Base-by-base conservation (phyloP, 805 yeast genomes). In the Cyberlindnera mycetangii region DNA sequence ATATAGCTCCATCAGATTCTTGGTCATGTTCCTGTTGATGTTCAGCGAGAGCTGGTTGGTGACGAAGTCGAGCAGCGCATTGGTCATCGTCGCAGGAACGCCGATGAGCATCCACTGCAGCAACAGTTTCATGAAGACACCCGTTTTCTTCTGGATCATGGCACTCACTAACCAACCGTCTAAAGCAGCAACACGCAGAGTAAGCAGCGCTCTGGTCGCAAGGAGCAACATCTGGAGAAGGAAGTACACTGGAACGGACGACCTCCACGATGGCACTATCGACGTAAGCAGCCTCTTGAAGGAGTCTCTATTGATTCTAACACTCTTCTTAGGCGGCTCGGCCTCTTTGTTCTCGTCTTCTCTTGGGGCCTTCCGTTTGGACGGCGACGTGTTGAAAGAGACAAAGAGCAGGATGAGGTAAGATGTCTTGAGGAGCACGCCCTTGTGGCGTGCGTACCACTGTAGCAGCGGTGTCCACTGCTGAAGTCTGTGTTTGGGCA, bases 111-210 rank as follows among this genome's bases (percentile, higher is more conserved):
- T 78, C 97, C 97, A 90, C 56, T 78, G 71, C 2, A 76, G 69
- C 44, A 89, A 64, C 22, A 84, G 74, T 48, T 75, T 74, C 45
- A 82, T 67, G 57, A 90, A 89, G 36, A 71, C 72, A 37, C 73
- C 70, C 49, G 89, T 84, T 40, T 75, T 74, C 50, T 84, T 87
- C 32, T 83, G 75, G 22, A 90, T 86, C 53, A 90, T 72, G 1
- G 87, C 79, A 0, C 96, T 87, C 5, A 90, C 96, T 42, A 90
- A 69, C 58, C 73, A 71, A 52, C 97, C 97, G 63, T 90, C 97
- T 46, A 90, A 70, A 11, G 83, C 78, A 6, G 97, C 97, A 14
- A 89, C 90, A 56, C 82, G 81, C 37, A 90, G 72, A 2, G 96
- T 83, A 21, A 90, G 66, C 19, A 82, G 62, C 0, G 96, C 92